phyloP scores from a whole-genome alignment of 176 grass and related monocot species.

The Oryza nivara region DNA sequence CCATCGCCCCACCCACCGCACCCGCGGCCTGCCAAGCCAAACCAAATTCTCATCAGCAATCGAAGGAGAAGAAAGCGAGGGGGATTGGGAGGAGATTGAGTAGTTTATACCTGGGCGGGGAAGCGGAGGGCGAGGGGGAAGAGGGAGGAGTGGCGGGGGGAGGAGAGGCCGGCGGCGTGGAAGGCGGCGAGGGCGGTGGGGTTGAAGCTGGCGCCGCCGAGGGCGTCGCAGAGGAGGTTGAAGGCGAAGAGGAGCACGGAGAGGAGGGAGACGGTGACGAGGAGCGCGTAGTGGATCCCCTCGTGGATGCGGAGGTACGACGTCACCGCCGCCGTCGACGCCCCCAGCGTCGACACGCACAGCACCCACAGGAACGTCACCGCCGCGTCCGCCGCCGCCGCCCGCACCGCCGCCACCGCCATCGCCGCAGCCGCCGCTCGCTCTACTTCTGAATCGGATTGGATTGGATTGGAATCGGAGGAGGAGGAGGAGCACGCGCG shows the following conservation, averaged over 20 bases:
- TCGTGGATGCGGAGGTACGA: conserved; percentile 49
- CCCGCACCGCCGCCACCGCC: conserved; percentile 48
- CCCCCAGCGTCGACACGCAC: conserved; percentile 54
- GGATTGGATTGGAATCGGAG: neutral
- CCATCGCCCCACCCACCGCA: conserved; percentile 65
- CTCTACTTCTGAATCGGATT: neutral
- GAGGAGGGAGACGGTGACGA: conserved; percentile 57
- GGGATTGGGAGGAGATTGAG: too few relatives aligned
- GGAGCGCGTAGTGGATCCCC: conserved; percentile 30
- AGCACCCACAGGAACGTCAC: conserved; percentile 80
- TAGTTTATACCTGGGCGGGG: conserved; percentile 55
- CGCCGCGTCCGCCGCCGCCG: conserved; percentile 52
- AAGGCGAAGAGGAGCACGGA: conserved; percentile 56
- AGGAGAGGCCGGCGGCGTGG: conserved; percentile 64
- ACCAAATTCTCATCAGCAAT: neutral
- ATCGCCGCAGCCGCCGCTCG: neutral
- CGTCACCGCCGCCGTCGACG: conserved; percentile 46
- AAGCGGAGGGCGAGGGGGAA: conserved; percentile 74
- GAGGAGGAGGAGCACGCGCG: neutral
- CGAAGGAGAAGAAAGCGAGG: neutral
- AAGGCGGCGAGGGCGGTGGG: conserved; percentile 67
- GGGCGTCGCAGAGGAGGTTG: conserved; percentile 50
- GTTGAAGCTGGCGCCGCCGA: conserved; percentile 73
- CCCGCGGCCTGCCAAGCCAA: conserved; percentile 51
- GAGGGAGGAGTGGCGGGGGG: conserved; percentile 36